Base-by-base conservation (phyloP, 2,329 filamentous ascomycete species). In the Colletotrichum cordylinicola region DNA sequence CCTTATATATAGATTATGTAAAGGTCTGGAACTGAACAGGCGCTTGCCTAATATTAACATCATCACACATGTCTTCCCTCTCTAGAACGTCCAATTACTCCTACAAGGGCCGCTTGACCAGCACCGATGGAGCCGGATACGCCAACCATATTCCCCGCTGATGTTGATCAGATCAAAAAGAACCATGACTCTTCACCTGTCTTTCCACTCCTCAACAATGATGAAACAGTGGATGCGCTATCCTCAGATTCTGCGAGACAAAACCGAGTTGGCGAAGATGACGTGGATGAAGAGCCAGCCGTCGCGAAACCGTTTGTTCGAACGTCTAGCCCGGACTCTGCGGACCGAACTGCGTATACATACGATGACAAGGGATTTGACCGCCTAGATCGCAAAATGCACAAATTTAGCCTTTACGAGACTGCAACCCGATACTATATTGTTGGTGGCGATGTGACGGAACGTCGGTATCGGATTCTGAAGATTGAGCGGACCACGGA, bases 381-480 rank as follows among this genome's bases (percentile, higher is more conserved):
- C 69, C 84, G 86, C 27, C 79, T 87, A 21, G 83, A 88, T 60
- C 89, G 90, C 84, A 91, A 90, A 83, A 98, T 99, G 95, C 96
- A 98, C 87, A 98, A 97, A 81, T 98, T 98, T 85, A 97, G 95
- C n/a, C 87, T 99, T 27, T 98, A 99, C 85, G 97, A 99, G 87
- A 99, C 97, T 4, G 94, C 95, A 15, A 95, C 93, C 71, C 92
- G 95, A 68, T 99, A 97, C 84, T 99, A 98, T 84, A 94, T 99
- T 78, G 95, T 98, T 21, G 97, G 97, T 16, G 94, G 95, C 67
- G 97, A 99, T 82, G 92, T 98, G 72, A 93, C 95, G 79, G 97
- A 98, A 84, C 94, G 92, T 80, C 92, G 94, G 31, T 98, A 97
- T 84, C 93, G 96, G 67, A 95, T 99, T 72, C 87, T 99, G 82